Percentiles rank a stretch among this genome's conserved stretches.
Evolutionary conservation across 2,329 filamentous ascomycete genomes (phyloP).

Genomic region (Rugonectria rugulosa): DNA sequence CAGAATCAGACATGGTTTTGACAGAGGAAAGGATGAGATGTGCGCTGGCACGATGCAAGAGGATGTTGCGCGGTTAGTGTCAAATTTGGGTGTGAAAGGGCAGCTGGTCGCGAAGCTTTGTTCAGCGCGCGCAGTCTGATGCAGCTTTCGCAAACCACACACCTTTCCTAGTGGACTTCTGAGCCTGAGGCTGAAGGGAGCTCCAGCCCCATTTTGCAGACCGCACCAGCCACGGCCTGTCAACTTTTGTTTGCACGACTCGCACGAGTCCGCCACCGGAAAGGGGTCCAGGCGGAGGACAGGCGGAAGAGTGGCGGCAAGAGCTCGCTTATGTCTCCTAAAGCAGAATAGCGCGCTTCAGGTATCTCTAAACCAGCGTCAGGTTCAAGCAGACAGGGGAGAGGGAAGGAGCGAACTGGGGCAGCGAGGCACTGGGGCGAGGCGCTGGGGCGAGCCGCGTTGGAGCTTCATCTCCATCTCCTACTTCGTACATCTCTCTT

Average conservation of each 20-base stretch:
- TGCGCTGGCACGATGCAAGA: conserved; percentile 3
- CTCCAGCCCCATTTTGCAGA: conserved; percentile 18
- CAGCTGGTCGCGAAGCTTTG: conserved; percentile 22
- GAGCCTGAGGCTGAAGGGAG: conserved; percentile 27
- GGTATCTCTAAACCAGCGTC: conserved; percentile 31
- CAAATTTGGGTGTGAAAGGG: conserved; percentile 13
- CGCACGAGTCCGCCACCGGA: conserved; percentile 1
- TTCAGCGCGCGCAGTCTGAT: background rate
- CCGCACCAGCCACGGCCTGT: conserved; percentile 20
- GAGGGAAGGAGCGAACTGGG: conserved; percentile 21
- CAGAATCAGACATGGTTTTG: conserved; percentile 61
- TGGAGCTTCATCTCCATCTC: conserved; percentile 32
- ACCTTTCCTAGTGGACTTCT: conserved; percentile 1
- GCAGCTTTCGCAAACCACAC: background rate
- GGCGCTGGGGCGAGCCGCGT: conserved; percentile 25
- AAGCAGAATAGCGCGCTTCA: conserved; percentile 38
- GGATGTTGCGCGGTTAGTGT: background rate
- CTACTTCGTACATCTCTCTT: conserved; percentile 32
- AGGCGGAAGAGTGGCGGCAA: conserved; percentile 28
- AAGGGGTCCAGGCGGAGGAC: conserved; percentile 23
- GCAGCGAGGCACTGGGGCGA: conserved; percentile 25
- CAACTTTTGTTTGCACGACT: too few species aligned
- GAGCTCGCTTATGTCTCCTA: conserved; percentile 20
- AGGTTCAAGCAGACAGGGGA: conserved; percentile 20
- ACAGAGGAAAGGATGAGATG: background rate